phyloP scores from a whole-genome alignment of 768 basidiomycete species.

The Mycena amicta region DNA sequence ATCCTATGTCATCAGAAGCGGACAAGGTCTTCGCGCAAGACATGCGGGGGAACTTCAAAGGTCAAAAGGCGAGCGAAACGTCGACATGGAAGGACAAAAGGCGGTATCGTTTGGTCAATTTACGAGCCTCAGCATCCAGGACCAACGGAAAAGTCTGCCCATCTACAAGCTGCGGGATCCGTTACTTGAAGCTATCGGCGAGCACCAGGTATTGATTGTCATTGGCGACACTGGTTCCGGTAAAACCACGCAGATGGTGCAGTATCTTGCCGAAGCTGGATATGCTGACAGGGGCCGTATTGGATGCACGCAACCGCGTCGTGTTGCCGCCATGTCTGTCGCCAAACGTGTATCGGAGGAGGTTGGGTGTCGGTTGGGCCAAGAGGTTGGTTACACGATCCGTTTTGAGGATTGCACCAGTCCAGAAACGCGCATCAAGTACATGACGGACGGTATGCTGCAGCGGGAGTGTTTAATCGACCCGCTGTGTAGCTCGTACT shows the following conservation, averaged over 20 bases:
- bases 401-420: constrained; percentile 99
- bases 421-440: constrained; percentile 98
- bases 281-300: constrained; percentile 89
- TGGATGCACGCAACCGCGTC: constrained; percentile 97
- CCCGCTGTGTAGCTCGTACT: constrained; percentile 89
- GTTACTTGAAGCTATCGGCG: constrained; percentile 84
- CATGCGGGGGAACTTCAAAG: constrained; percentile 76
- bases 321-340: constrained; percentile 99
- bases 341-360: constrained; percentile 99
- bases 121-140: constrained; percentile 86
- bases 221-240: constrained; percentile 99
- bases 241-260: constrained; percentile 99
- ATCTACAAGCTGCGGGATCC: constrained; percentile 95
- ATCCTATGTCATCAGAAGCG: constrained; percentile 90
- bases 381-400: constrained; percentile 98
- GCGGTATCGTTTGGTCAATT: constrained; percentile 95
- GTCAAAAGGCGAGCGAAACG: constrained; percentile 80
- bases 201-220: constrained; percentile 98
- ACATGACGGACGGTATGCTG: constrained; percentile 99
- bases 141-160: constrained; percentile 88
- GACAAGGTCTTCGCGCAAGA: constrained; percentile 95
- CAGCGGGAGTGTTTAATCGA: constrained; percentile 97
- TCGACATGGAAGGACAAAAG: constrained; percentile 95
- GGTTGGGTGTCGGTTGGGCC: constrained; percentile 95
- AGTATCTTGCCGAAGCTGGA: constrained; percentile 95